A percentile compares a stretch with the other conserved stretches of the same genome.
Conservation (phyloP, 345 rosid genomes). For the Trapa incisa region DNA sequence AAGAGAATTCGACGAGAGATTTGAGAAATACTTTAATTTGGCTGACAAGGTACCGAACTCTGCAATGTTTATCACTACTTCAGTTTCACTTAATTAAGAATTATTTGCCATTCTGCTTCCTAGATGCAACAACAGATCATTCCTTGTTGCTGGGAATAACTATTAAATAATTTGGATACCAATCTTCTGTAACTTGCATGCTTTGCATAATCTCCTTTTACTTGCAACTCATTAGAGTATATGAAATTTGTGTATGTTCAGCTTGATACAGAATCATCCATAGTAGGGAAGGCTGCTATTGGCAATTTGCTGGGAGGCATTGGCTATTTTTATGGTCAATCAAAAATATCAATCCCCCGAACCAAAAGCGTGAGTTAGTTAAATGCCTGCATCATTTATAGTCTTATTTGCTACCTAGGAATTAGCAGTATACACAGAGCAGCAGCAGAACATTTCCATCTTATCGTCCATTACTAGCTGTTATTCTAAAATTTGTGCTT, state of each 20-base stretch:
- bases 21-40: conserved; percentile 39
- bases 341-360: conserved; percentile 48
- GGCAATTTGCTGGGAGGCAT: conserved; percentile 90
- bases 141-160: not conserved
- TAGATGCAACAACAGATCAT: not conserved
- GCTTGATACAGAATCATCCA: conserved; percentile 47
- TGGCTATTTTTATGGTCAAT: conserved; percentile 91
- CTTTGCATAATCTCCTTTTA: not conserved
- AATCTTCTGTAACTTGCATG: not conserved
- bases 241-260: conserved; percentile 19
- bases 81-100: not conserved
- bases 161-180: not conserved
- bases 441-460: not conserved
- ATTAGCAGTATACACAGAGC: not conserved
- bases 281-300: conserved; percentile 70
- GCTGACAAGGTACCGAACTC: conserved; percentile 40
- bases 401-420: not conserved
- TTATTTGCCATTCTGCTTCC: not conserved
- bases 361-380: conserved; percentile 41
- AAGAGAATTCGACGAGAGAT: conserved; percentile 57
- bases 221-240: not conserved
- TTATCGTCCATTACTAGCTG: not conserved
- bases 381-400: conserved; percentile 2
- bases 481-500: not conserved
- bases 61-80: not conserved